phyloP scores from a whole-genome alignment of 129 eudicot genomes.

The sunflower (Helianthus annuus) region DNA sequence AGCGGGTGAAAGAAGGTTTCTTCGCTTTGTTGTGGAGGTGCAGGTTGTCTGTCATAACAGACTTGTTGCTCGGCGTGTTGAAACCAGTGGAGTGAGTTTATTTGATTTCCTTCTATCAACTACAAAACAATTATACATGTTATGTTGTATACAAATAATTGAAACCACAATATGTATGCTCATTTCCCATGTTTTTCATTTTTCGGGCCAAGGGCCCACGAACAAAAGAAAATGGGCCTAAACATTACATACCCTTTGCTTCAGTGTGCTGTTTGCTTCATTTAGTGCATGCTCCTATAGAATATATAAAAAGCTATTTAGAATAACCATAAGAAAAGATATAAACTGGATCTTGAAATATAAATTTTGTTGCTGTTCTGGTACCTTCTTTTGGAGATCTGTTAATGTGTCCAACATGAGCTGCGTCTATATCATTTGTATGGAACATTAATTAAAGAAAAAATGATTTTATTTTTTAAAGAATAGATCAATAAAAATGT shows the following conservation, averaged over 20 bases:
- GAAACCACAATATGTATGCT: not conserved
- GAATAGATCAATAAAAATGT: not conserved
- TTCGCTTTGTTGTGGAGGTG: conserved; percentile 59
- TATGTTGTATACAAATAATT: not conserved
- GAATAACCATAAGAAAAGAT: not conserved
- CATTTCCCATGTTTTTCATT: not conserved
- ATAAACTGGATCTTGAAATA: not conserved
- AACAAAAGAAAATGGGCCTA: not conserved
- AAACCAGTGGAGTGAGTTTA: conserved; percentile 67
- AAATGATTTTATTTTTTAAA: not conserved
- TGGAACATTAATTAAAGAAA: not conserved
- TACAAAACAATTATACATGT: conserved; percentile 28
- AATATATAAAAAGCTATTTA: not conserved
- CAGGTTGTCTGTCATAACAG: conserved; percentile 60
- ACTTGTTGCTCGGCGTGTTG: conserved; percentile 62
- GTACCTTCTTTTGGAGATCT: conserved; percentile 82
- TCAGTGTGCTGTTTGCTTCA: conserved; percentile 82
- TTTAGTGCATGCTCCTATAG: conserved; percentile 74
- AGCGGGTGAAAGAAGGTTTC: conserved; percentile 79
- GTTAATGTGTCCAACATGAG: conserved; percentile 89
- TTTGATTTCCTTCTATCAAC: conserved; percentile 79
- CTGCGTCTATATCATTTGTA: conserved; percentile 61
- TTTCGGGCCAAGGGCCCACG: not conserved
- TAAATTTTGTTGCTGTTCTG: not conserved
- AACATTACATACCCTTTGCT: conserved; percentile 63